A percentile compares a stretch with the other conserved stretches of the same genome.
Conservation (phyloP, 179 eudicot species). For the Spergularia azorica region DNA sequence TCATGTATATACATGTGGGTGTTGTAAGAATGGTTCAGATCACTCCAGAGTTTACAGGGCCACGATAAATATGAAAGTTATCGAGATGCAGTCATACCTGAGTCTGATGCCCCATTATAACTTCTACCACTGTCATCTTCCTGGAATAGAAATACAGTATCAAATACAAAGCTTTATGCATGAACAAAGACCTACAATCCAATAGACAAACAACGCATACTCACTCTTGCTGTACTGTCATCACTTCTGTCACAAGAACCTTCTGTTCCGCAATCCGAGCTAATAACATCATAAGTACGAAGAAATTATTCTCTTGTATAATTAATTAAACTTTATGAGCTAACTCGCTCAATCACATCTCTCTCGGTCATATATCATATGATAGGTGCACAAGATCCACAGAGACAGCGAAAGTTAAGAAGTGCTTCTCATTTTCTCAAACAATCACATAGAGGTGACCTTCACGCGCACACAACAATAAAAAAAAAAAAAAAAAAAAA, state of each 20-base stretch:
- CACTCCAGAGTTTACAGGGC: background rate
- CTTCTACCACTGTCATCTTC: constrained; percentile 39
- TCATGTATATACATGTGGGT: too few species aligned
- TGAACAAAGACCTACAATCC: constrained; percentile 6
- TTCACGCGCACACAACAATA: too few species aligned
- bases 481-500: too few species aligned
- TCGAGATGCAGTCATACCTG: constrained; percentile 32
- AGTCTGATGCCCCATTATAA: constrained; percentile 32
- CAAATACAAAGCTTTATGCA: background rate
- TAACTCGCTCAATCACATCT: too few species aligned
- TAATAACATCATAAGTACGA: constrained; percentile 7
- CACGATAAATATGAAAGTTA: background rate
- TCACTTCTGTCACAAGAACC: constrained; percentile 86
- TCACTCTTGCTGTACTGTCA: constrained; percentile 69
- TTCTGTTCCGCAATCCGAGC: constrained; percentile 75
- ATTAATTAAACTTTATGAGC: background rate
- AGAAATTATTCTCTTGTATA: background rate
- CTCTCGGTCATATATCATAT: too few species aligned
- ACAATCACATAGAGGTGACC: too few species aligned
- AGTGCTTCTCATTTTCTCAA: too few species aligned
- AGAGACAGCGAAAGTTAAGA: too few species aligned
- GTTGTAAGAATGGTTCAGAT: constrained; percentile 4
- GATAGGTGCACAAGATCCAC: too few species aligned
- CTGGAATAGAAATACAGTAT: constrained; percentile 25
- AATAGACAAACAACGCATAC: constrained; percentile 22